Evolutionary conservation across 345 rosid species (phyloP), one percentile per base, ranked within the genome.

Genomic region (Acer yangbiense): DNA sequence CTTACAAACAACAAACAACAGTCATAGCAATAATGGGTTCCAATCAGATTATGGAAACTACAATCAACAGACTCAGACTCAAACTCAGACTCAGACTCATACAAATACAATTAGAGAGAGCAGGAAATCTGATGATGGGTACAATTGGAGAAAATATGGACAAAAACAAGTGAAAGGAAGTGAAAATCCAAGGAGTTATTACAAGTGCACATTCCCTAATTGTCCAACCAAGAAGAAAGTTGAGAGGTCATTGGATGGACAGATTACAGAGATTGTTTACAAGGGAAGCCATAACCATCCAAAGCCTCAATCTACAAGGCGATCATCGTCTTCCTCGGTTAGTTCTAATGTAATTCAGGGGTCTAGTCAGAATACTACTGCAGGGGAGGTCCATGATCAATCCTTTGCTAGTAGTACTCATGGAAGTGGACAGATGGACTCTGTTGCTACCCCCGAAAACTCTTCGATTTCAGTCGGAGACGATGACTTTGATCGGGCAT

Each of bases 131-230:
- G 94, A 90, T 9, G 98, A 93, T 80, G 98, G 98, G 35, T 95
- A 89, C 83, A 92, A 93, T 41, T 95, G 98, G 98, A 87, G 98
- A n/a, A 95, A 95, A 84, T 95, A 95, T 78, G 98, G 98, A 3
- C 98, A 95, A 73, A 95, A 95, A 78, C 93, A 90, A 81, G 98
- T 93, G 69, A 93, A 95, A 83, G 98, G 98, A 74, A 95, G 98
- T 32, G 96, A 93, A 79, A 95, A 95, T 76, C 97, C 98, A 35
- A 88, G 98, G 80, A 95, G 98, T 74, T 95, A 95, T 84, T 95
- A 88, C 86, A 93, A 91, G 90, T 95, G 98, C 89, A 95, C 95
- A 5, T 92, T 44, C 76, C 93, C 91, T 7, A 87, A 50, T 70
- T 95, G 98, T 71, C 84, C 87, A 14, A 93, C 97, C 10, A 95